Conservation (phyloP, 495 filamentous ascomycete genomes). For the Annulohypoxylon stygium region DNA sequence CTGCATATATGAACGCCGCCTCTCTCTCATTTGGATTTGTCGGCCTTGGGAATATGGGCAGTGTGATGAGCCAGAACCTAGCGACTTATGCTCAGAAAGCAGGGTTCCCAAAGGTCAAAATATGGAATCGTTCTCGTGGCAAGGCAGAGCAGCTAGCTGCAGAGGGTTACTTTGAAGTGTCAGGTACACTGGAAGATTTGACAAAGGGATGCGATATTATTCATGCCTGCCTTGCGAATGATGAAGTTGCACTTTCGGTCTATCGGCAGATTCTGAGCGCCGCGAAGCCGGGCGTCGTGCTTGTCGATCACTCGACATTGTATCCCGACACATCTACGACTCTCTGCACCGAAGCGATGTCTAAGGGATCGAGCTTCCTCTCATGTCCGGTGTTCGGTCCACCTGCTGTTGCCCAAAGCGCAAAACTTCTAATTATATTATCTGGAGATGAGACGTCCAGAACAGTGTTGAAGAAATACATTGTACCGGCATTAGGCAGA, state of each 20-base stretch:
- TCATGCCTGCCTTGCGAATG: slow-evolving; percentile 16
- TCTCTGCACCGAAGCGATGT: background rate
- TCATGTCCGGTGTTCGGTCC: slow-evolving; percentile 15
- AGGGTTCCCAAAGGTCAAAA: slow-evolving; percentile 23
- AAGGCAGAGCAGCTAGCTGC: slow-evolving; percentile 14
- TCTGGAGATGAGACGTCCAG: slow-evolving; percentile 5
- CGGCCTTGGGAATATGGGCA: slow-evolving; percentile 29
- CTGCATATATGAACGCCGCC: background rate
- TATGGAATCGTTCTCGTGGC: slow-evolving; percentile 29
- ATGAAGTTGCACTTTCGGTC: slow-evolving; percentile 15
- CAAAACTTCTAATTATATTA: background rate
- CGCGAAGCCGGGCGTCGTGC: background rate
- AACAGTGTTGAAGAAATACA: background rate
- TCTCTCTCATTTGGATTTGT: slow-evolving; percentile 20
- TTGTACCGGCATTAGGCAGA: background rate
- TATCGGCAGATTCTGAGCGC: slow-evolving; percentile 2
- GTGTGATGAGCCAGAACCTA: slow-evolving; percentile 20
- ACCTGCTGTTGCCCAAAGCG: slow-evolving; percentile 6
- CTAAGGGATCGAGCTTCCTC: slow-evolving; percentile 3
- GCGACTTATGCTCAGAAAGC: slow-evolving; percentile 21
- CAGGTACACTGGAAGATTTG: slow-evolving; percentile 12
- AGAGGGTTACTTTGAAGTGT: slow-evolving; percentile 11
- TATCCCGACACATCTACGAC: background rate
- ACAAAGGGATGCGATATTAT: slow-evolving; percentile 8
- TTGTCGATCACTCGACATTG: slow-evolving; percentile 15